These are phyloP conservation scores for Lactarius evosmus DNA, from an alignment of 768 basidiomycete species.

Conservation along the genomic window DNA sequence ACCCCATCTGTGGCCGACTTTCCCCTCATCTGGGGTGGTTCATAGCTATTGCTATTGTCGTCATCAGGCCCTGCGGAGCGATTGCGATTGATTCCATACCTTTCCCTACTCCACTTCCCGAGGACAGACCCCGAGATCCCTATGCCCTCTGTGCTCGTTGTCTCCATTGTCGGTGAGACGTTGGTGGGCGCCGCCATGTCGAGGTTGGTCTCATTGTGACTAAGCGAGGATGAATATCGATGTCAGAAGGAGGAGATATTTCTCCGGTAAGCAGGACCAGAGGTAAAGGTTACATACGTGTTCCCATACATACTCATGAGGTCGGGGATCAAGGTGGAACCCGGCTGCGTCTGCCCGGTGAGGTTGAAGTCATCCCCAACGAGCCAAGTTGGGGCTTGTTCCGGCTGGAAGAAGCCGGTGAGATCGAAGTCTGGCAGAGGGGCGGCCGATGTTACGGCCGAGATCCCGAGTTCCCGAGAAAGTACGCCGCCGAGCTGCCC, in stretches of 20 bases:
- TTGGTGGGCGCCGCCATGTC: background rate
- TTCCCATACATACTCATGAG: background rate
- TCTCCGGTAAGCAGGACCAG: background rate
- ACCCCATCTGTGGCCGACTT: background rate
- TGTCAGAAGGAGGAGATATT: background rate
- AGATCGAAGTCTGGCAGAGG: background rate
- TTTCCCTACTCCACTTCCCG: background rate
- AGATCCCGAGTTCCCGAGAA: too few species aligned
- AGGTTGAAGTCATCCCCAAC: background rate
- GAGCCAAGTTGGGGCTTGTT: background rate
- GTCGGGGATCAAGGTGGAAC: background rate
- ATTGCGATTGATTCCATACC: background rate
- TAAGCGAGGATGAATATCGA: background rate
- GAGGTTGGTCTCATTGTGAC: background rate
- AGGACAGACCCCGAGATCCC: background rate
- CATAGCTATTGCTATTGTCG: background rate
- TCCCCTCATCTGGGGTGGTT: background rate
- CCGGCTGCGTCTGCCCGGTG: background rate
- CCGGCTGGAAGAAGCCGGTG: background rate
- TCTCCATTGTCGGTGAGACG: background rate
- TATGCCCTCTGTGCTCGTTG: background rate
- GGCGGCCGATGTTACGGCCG: too few species aligned
- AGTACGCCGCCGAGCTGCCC: too few species aligned
- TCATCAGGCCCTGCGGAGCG: background rate
- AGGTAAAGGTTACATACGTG: background rate